Evolutionary conservation across 1,139 yeast genomes (phyloP), one percentile per base, ranked within the genome.

Genomic region (Hyphopichia wangnamkhiaoensis): DNA sequence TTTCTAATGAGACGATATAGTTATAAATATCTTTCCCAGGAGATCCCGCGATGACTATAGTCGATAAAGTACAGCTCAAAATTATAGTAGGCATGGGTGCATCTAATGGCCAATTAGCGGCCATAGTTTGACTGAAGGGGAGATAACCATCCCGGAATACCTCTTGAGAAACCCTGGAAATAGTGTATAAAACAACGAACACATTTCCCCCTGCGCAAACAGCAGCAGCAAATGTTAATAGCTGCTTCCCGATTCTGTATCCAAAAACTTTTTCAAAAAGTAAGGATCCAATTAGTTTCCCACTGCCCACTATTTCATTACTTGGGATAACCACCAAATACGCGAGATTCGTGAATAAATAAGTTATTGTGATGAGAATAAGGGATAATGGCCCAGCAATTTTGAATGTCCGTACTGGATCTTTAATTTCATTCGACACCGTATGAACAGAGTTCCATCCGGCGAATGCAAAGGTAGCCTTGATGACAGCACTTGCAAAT

Each of bases 21-120:
- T 82, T 81, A 65, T 85, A 87, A 26, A 90, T 84, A 53, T 85
- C 93, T 16, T 90, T 91, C 21, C 82, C 79, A 8, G 93, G 91
- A 23, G 88, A 82, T 2, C 82, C 76, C 2, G 80, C 51, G 42
- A 85, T 68, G n/a, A 85, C 54, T 3, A 56, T 14, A 0, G 70
- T 61, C 2, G 74, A 59, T 12, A 71, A 47, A 2, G 48, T 25
- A 15, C 67, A 58, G 44, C 74, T 65, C 63, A 56, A 77, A 48
- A 52, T 29, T 24, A 71, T 56, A 0, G 83, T 62, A 8, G 74
- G 74, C 16, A 80, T 53, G 2, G 88, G 87, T 1, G 84, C 76
- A 12, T 76, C 79, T 42, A 59, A 65, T 2, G 82, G 83, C 68
- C 72, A 70, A 46, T 80, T 80, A 5, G 80, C 73, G 1, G 84